Conservation (phyloP, 2,329 filamentous ascomycete species). For the Nigrospora sphaerica region DNA sequence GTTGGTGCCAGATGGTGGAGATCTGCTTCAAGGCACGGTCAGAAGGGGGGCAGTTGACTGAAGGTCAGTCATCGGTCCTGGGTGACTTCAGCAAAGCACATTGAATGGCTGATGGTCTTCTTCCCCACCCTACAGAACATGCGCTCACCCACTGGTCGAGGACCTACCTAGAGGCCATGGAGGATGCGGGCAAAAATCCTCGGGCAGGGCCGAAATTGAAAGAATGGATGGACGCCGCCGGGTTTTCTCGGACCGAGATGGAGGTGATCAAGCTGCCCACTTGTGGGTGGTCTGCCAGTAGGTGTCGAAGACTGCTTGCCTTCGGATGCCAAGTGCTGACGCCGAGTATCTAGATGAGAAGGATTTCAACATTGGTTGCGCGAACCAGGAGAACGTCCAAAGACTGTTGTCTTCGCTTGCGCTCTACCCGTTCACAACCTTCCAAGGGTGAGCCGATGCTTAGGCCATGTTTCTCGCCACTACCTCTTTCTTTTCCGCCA, state of each 20-base stretch:
- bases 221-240: constrained; percentile 51
- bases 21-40: constrained; percentile 82
- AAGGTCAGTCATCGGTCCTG: constrained; percentile 32
- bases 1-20: constrained; percentile 87
- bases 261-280: constrained; percentile 58
- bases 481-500: neutral
- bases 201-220: constrained; percentile 55
- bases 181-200: constrained; percentile 57
- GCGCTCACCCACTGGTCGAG: constrained; percentile 63
- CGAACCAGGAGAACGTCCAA: constrained; percentile 48
- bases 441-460: constrained; percentile 31
- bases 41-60: constrained; percentile 69
- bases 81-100: neutral
- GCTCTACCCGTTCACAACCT: constrained; percentile 48
- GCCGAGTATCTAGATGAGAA: constrained; percentile 32
- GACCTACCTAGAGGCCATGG: constrained; percentile 52
- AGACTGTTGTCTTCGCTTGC: constrained; percentile 47
- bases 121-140: constrained; percentile 41
- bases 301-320: constrained; percentile 12
- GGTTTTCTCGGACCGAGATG: constrained; percentile 62
- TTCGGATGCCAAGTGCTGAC: neutral
- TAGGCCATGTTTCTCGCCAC: neutral
- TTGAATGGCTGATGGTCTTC: constrained; percentile 5
- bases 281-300: constrained; percentile 63
- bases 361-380: constrained; percentile 43